Percentiles rank a stretch among this genome's conserved stretches.
Evolutionary conservation across 495 filamentous ascomycete genomes (phyloP).

Genomic region (Aspergillus saccharolyticus): DNA sequence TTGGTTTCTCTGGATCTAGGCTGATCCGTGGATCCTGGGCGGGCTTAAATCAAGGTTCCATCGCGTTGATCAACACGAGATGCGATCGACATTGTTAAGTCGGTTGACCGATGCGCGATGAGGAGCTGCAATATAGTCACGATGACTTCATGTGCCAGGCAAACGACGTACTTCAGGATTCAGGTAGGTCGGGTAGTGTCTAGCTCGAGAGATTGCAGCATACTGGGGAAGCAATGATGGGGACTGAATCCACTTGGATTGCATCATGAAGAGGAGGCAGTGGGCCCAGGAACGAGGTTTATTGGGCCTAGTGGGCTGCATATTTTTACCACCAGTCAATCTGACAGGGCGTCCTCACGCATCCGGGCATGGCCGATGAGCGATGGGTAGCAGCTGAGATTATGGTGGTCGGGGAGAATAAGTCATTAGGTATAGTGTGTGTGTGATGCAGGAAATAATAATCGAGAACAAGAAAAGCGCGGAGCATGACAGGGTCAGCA

Average conservation of each 20-base stretch:
- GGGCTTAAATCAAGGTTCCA: not conserved
- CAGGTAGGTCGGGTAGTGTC: not conserved
- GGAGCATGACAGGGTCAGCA: not conserved
- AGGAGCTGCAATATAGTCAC: not conserved
- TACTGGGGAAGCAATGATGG: not conserved
- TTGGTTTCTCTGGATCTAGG: too few species aligned
- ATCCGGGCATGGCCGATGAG: not conserved
- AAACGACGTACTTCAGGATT: not conserved
- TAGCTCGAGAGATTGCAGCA: not conserved
- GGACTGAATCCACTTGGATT: conserved; percentile 10
- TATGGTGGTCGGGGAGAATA: too few species aligned
- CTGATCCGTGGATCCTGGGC: conserved; percentile 11
- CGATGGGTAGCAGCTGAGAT: not conserved
- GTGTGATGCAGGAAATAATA: not conserved
- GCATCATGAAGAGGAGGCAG: not conserved
- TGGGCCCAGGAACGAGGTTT: conserved; percentile 6
- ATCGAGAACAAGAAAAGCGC: not conserved
- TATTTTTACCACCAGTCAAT: conserved; percentile 8
- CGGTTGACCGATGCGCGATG: not conserved
- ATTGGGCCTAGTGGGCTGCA: conserved; percentile 13
- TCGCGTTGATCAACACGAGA: conserved; percentile 5
- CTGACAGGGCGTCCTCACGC: conserved; percentile 12
- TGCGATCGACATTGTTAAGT: conserved; percentile 2
- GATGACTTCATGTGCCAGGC: not conserved
- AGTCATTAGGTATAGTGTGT: too few species aligned